Base-by-base conservation (phyloP, 257 asterid genomes). In the Fraxinus anomala region DNA sequence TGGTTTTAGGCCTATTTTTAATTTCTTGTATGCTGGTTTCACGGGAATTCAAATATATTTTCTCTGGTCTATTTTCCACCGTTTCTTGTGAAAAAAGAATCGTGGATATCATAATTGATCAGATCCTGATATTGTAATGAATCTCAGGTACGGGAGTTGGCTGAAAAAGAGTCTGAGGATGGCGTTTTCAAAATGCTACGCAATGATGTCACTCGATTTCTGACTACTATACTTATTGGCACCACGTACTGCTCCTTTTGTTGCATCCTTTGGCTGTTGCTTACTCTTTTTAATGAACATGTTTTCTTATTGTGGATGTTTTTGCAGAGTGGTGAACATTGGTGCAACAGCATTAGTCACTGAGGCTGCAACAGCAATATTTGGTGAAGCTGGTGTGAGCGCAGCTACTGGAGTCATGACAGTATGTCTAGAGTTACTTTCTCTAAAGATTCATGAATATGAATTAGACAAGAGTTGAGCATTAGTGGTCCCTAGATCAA, bases 321-420 rank as follows among this genome's bases (percentile, higher is more conserved):
- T 87, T 83, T 80, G 59, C 96, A 95, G 99, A 70, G 98, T 95
- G 87, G 99, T 91, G 80, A 95, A 95, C 83, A 95, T 95, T 82
- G 99, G 89, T 83, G 98, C 99, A 49, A 95, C 99, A 63, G 98
- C 99, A 73, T 82, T 95, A 68, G 99, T 95, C 75, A 93, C 99
- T 76, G 94, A 93, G 67, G 99, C 98, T 84, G 99, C 99, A 75
- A 95, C 99, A 17, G 89, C 93, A 24, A 86, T 91, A 80, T 95
- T 91, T 87, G 99, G 99, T 84, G 97, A 91, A 89, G 98, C 97
- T 78, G 99, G 98, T 80, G 91, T 95, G 81, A 93, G 87, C 84
- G 97, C 98, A 42, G 98, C 99, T 71, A 95, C 98, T 74, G 99
- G 97, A 79, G 92, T 95, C 70, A 95, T 95, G 99, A 95, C 99